Evolutionary conservation across 2,329 filamentous ascomycete genomes (phyloP).

Genomic region (Tolypocladium paradoxum): DNA sequence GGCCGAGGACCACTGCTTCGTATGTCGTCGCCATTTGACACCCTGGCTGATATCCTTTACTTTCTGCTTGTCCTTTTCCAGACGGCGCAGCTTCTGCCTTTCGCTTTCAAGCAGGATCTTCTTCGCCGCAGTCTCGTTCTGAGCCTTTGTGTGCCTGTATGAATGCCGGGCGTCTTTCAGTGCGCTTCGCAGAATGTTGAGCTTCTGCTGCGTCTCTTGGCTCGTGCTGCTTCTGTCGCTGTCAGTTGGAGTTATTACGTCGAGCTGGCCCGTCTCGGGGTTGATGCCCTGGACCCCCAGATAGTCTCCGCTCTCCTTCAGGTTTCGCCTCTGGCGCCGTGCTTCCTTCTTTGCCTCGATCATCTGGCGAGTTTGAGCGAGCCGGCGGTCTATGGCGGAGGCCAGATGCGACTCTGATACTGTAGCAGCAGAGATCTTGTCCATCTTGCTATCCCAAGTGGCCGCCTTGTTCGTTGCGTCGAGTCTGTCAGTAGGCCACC

Average conservation of each 20-base stretch:
- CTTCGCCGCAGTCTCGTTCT: slow-evolving; percentile 34
- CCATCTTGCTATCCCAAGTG: background rate
- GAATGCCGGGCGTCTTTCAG: slow-evolving; percentile 23
- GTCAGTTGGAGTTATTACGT: slow-evolving; percentile 38
- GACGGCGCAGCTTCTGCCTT: slow-evolving; percentile 31
- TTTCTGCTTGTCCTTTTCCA: slow-evolving; percentile 27
- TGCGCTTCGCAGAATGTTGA: slow-evolving; percentile 19
- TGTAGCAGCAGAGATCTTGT: background rate
- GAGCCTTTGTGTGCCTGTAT: slow-evolving; percentile 29
- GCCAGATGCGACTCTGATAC: background rate
- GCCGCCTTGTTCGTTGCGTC: background rate
- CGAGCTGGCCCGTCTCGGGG: slow-evolving; percentile 41
- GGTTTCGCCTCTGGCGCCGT: slow-evolving; percentile 27
- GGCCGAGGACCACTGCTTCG: slow-evolving; percentile 39
- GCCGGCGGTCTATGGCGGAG: background rate
- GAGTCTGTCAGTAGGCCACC: background rate
- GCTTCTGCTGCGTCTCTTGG: slow-evolving; percentile 18
- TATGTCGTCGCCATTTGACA: slow-evolving; percentile 33
- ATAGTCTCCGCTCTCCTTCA: slow-evolving; percentile 47
- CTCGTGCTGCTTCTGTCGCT: slow-evolving; percentile 29
- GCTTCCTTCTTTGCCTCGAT: slow-evolving; percentile 19
- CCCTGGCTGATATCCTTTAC: slow-evolving; percentile 18
- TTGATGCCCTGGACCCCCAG: slow-evolving; percentile 49
- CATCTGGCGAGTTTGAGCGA: background rate
- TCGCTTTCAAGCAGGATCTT: slow-evolving; percentile 16